Percentiles rank a stretch among this genome's conserved stretches.
Conservation (phyloP, 495 filamentous ascomycete species). For the Annulohypoxylon bovei region DNA sequence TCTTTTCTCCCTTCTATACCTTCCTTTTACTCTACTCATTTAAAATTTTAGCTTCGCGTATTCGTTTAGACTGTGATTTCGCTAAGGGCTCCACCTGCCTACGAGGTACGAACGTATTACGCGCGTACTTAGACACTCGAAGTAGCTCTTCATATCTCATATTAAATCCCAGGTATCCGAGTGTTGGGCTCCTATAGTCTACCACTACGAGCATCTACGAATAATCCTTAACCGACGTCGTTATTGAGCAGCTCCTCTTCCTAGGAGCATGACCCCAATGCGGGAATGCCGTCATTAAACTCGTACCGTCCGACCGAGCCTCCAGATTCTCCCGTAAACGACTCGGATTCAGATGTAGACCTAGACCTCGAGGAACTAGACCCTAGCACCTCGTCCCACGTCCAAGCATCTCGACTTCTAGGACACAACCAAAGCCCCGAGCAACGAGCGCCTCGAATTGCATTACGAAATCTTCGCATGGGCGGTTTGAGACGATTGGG, state of each 20-base stretch:
- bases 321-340: slow-evolving; percentile 62
- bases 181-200: neutral
- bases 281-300: slow-evolving; percentile 64
- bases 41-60: neutral
- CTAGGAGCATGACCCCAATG: slow-evolving; percentile 50
- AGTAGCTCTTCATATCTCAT: slow-evolving; percentile 3
- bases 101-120: slow-evolving; percentile 2
- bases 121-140: neutral
- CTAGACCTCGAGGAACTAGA: slow-evolving; percentile 79
- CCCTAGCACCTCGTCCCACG: slow-evolving; percentile 57
- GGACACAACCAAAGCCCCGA: slow-evolving; percentile 54
- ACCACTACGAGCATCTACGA: neutral
- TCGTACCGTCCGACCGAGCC: slow-evolving; percentile 59
- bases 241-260: slow-evolving; percentile 29
- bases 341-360: slow-evolving; percentile 74
- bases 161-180: slow-evolving; percentile 9
- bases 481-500: slow-evolving; percentile 60
- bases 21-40: neutral
- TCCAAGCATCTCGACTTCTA: slow-evolving; percentile 49
- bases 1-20: neutral
- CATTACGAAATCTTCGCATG: slow-evolving; percentile 75
- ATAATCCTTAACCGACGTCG: neutral
- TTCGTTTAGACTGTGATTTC: neutral
- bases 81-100: neutral
- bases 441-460: slow-evolving; percentile 68